A percentile compares a stretch with the other conserved stretches of the same genome.
Conservation (phyloP, 164 flowering plant species). For the Chimonanthus praecox region DNA sequence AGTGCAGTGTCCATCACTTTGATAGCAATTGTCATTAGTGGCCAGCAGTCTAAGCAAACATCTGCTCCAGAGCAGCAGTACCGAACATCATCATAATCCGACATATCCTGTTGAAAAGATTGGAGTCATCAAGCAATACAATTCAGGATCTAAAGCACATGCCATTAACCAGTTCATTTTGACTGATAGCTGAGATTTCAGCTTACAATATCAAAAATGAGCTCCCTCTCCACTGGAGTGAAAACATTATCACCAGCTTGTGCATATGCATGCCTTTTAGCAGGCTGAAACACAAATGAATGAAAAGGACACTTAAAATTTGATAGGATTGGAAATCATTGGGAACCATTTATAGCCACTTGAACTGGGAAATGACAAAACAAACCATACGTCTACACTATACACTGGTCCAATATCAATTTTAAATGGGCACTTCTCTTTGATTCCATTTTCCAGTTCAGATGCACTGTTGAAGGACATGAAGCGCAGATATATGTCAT, state of each 20-base stretch:
- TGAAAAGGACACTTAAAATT: background rate
- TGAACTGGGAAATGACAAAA: background rate
- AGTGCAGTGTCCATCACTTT: slow-evolving; percentile 90
- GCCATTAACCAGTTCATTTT: background rate
- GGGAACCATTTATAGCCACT: background rate
- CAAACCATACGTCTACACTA: slow-evolving; percentile 76
- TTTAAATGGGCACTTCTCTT: slow-evolving; percentile 76
- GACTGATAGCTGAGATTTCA: background rate
- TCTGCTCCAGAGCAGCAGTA: slow-evolving; percentile 97
- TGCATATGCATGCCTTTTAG: slow-evolving; percentile 81
- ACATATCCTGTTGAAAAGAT: slow-evolving; percentile 61
- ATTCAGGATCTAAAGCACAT: background rate
- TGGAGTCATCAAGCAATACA: background rate
- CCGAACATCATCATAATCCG: slow-evolving; percentile 97
- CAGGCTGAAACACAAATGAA: slow-evolving; percentile 49
- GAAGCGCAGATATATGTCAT: slow-evolving; percentile 66
- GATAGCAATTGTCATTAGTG: slow-evolving; percentile 89
- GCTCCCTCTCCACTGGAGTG: slow-evolving; percentile 89
- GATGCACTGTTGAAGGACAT: slow-evolving; percentile 56
- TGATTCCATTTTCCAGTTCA: slow-evolving; percentile 72
- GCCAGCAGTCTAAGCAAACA: slow-evolving; percentile 93
- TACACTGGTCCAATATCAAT: slow-evolving; percentile 96
- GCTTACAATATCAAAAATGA: slow-evolving; percentile 92
- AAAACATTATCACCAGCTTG: slow-evolving; percentile 70
- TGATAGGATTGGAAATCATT: background rate